phyloP scores from a whole-genome alignment of 257 asterid genomes.

The Solanum pinnatisectum region DNA sequence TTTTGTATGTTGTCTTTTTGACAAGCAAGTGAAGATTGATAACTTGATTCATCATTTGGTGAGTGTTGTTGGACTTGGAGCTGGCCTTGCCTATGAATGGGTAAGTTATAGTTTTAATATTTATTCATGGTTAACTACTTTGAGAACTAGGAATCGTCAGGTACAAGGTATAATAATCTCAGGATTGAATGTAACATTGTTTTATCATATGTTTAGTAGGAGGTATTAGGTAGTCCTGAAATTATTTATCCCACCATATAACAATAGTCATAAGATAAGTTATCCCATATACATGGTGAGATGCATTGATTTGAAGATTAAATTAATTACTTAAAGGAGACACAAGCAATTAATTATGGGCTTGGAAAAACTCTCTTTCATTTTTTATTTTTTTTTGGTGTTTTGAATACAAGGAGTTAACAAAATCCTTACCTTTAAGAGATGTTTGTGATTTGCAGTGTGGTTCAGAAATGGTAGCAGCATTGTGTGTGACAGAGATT shows the following conservation, averaged over 20 bases:
- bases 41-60: constrained; percentile 70
- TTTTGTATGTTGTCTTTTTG: constrained; percentile 54
- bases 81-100: constrained; percentile 71
- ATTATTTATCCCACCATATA: too few species aligned
- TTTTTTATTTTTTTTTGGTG: too few species aligned
- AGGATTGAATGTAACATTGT: too few species aligned
- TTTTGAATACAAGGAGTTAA: not conserved
- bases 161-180: too few species aligned
- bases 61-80: constrained; percentile 51
- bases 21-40: constrained; percentile 44
- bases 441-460: constrained; percentile 28
- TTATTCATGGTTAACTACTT: not conserved
- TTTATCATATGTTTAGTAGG: too few species aligned
- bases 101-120: constrained; percentile 11
- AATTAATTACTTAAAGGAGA: too few species aligned
- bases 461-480: constrained; percentile 86
- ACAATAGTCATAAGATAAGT: too few species aligned
- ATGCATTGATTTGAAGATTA: too few species aligned
- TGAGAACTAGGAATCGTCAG: not conserved
- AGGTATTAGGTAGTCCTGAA: too few species aligned
- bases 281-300: too few species aligned
- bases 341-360: not conserved
- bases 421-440: not conserved
- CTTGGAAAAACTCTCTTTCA: not conserved
- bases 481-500: constrained; percentile 68